Evolutionary conservation across 2,329 filamentous ascomycete species (phyloP), one percentile per base, ranked within the genome.

Genomic region (Monilinia aucupariae): DNA sequence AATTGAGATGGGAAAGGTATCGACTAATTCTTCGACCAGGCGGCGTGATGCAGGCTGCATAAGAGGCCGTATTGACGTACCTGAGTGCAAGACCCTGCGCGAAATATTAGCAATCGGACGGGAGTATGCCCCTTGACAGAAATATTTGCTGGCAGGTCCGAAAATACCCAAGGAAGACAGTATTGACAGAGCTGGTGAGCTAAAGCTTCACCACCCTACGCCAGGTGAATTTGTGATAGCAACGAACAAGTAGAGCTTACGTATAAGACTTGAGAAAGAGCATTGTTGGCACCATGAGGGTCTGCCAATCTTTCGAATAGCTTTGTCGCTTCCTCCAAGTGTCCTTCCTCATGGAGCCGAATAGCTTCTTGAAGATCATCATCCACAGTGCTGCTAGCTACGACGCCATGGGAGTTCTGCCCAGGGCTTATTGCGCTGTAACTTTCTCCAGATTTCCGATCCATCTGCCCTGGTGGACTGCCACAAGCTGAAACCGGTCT

Each of bases 311-410:
- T 80, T 34, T 86, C 89, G 77, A 99, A 99, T 76, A 97, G 85
- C 59, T 80, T 79, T n/a, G 94, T 97, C 60, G 92, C 94, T 71
- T 81, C 78, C 71, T 86, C 84, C 63, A 96, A 81, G 65, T 94
- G 83, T 63, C 93, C 93, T 53, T 80, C 82, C 76, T 99, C 94
- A 74, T 99, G 94, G 67, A 97, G 80, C 65, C 89, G 84, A 74
- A 99, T 99, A n/a, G 94, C 94, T 77, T 96, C 88, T 76, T 97
- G 93, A 64, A 99, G 96, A 75, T 90, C 87, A 64, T 83, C 81
- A 73, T 88, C 85, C 61, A 82, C 81, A 64, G 77, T 76, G 72
- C 82, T 79, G 54, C 79, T 80, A 60, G 79, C 81, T 43, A 83
- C 78, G 52, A 67, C 60, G n/a, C 66, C 63, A 59, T 65, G 64